Conservation (phyloP, 345 rosid genomes). For the Iberis pinnata region DNA sequence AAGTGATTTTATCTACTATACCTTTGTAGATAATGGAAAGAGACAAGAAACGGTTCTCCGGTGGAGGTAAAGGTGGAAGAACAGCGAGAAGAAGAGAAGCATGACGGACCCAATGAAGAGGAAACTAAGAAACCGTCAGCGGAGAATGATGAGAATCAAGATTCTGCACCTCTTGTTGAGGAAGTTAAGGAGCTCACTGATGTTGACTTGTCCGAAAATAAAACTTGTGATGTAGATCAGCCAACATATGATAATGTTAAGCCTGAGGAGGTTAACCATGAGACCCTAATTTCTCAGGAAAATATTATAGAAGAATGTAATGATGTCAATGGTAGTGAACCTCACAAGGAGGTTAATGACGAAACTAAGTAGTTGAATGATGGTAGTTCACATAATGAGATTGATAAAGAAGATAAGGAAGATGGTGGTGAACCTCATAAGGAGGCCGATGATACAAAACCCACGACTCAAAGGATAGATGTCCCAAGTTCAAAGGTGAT, state of each 20-base stretch:
- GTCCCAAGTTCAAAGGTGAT: constrained; percentile 77
- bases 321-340: constrained; percentile 12
- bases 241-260: constrained; percentile 17
- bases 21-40: constrained; percentile 18
- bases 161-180: constrained; percentile 14
- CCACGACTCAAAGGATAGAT: constrained; percentile 45
- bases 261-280: constrained; percentile 24
- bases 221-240: constrained; percentile 11
- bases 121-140: constrained; percentile 20
- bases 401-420: constrained; percentile 6
- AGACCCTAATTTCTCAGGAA: not conserved
- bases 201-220: constrained; percentile 14
- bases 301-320: not conserved
- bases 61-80: constrained; percentile 3
- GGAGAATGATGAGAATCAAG: constrained; percentile 13
- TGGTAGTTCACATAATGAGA: too few relatives aligned
- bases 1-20: too few relatives aligned
- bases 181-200: constrained; percentile 12
- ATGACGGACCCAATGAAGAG: constrained; percentile 19
- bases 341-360: constrained; percentile 14
- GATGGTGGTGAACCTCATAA: constrained; percentile 20
- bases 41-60: constrained; percentile 22
- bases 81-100: constrained; percentile 23
- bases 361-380: not conserved
- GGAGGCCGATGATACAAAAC: constrained; percentile 21